Conservation (phyloP, 371 early-diverging fungal species). For the Mycotypha africana region DNA sequence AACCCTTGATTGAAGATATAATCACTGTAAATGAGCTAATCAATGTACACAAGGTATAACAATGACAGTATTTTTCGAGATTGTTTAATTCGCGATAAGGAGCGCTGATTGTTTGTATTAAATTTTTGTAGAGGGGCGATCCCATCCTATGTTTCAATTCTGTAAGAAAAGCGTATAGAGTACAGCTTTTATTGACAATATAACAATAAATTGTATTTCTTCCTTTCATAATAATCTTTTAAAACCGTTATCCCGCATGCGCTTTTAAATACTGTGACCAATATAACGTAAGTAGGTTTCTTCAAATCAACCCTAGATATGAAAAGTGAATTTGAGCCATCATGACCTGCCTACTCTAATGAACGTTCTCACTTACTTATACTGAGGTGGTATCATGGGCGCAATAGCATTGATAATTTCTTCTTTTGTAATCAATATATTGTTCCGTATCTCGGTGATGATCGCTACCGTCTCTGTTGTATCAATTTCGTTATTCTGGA, state of each 20-base stretch:
- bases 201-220: constrained; percentile 39
- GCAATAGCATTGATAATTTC: constrained; percentile 38
- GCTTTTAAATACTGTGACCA: constrained; percentile 47
- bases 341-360: no score
- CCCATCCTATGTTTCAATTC: constrained; percentile 52
- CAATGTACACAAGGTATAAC: constrained; percentile 40
- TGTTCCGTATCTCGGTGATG: constrained; percentile 44
- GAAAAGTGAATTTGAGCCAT: no score
- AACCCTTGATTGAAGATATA: constrained; percentile 22
- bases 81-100: no score
- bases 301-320: constrained; percentile 33
- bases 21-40: constrained; percentile 42
- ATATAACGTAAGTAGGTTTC: constrained; percentile 42
- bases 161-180: constrained; percentile 41
- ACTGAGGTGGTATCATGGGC: constrained; percentile 32
- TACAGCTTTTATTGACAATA: constrained; percentile 14
- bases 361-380: no score
- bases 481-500: constrained; percentile 8
- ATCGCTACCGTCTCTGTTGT: constrained; percentile 32
- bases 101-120: no score
- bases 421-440: constrained; percentile 31
- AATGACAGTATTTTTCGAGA: no score
- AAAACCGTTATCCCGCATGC: constrained; percentile 46
- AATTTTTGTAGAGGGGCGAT: constrained; percentile 22
- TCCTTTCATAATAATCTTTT: constrained; percentile 35